phyloP scores from a whole-genome alignment of 1,284 basidiomycete genomes.

The Tetrapyrgos nigripes region DNA sequence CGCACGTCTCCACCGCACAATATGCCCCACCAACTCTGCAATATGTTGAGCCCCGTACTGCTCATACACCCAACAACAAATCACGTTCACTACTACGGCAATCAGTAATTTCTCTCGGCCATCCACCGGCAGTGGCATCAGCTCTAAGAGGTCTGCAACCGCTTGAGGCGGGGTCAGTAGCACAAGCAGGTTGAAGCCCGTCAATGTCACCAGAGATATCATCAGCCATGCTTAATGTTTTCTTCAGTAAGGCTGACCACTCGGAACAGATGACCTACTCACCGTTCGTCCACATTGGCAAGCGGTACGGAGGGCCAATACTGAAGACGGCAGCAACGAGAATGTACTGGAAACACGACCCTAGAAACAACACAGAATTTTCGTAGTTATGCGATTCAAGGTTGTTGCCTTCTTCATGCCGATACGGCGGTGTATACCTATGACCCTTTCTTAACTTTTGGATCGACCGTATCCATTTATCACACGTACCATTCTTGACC shows the following conservation, averaged over 20 bases:
- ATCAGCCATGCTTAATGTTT: constrained; percentile 75
- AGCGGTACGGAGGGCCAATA: constrained; percentile 96
- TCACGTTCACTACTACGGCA: constrained; percentile 79
- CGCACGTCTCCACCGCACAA: constrained; percentile 50
- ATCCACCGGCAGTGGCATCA: constrained; percentile 77
- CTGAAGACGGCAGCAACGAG: constrained; percentile 96
- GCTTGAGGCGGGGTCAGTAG: constrained; percentile 73
- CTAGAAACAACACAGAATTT: constrained; percentile 91
- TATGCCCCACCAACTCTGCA: constrained; percentile 57
- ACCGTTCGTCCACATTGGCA: constrained; percentile 96
- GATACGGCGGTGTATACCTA: constrained; percentile 75
- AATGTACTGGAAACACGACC: constrained; percentile 99
- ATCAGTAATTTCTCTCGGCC: constrained; percentile 77
- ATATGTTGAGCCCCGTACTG: constrained; percentile 74
- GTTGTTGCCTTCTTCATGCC: constrained; percentile 70
- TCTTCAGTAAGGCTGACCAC: constrained; percentile 4
- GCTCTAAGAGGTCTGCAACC: constrained; percentile 73
- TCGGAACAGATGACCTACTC: constrained; percentile 31
- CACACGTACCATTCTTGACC: constrained; percentile 77
- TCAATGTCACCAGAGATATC: constrained; percentile 70
- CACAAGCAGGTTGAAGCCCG: constrained; percentile 77
- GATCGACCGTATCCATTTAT: neutral
- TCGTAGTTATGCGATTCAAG: constrained; percentile 93
- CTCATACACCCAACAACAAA: constrained; percentile 81
- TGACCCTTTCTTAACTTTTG: constrained; percentile 2